Evolutionary conservation across 345 rosid species (phyloP), one percentile per base, ranked within the genome.

Genomic region (Salix udensis): DNA sequence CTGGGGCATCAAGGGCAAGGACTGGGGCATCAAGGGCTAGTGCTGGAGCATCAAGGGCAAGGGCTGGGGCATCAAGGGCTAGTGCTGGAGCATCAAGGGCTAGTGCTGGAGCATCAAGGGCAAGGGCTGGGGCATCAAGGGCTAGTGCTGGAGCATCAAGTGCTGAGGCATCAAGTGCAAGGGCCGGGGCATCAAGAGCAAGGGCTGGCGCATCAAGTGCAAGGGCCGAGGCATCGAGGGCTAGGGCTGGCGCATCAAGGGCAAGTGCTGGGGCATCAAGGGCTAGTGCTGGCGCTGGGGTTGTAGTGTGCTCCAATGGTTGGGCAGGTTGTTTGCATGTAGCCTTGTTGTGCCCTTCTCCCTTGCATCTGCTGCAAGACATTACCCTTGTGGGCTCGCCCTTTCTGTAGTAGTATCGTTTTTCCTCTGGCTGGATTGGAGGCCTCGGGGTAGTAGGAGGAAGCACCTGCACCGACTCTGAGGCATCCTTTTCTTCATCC

Each of bases 301-400:
- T 12, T n/a, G 14, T 24, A 24, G 15, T 0, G 11, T 23, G 28
- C 11, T 58, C 26, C 13, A 7, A 10, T 24, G 64, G 64, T 0
- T n/a, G 64, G 64, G 28, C 34, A 28, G 82, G 50, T 81, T 83
- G 94, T 83, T 92, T 94, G 88, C 98, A 92, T 39, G 96, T 86
- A 37, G 84, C 87, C 79, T 91, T 92, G 75, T 91, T 91, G 78
- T 92, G 97, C 80, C 98, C 98, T 44, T 86, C 93, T 50, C 91
- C 91, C 75, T 87, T 90, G 84, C 97, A 94, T 79, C 75, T 89
- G 75, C 90, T 82, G 88, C 97, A 92, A 42, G 89, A 81, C 73
- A 90, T 88, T 11, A 88, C 80, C 68, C 90, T 82, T 83, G 73
- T 83, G 71, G 82, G 85, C 36, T 82, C 83, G 74, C 89, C 91